phyloP scores from a whole-genome alignment of 192 early-diverging fungal genomes.

The Pecoramyces ruminantium region DNA sequence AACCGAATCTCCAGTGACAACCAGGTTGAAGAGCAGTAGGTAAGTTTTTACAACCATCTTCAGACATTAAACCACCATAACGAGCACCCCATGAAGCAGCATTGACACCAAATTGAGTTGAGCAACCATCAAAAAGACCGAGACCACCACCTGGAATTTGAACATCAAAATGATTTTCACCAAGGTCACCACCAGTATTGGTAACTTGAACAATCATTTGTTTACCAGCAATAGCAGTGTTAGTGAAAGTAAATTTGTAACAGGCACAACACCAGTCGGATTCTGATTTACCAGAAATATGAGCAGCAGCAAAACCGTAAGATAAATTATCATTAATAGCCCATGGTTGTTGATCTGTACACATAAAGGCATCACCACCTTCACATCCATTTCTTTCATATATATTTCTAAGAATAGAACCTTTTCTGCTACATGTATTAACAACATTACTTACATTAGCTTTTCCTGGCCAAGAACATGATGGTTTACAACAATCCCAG shows the following conservation, averaged over 20 bases:
- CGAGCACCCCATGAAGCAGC: background rate
- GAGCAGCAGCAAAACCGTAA: background rate
- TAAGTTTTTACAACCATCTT: background rate
- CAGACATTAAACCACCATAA: background rate
- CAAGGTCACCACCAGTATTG: background rate
- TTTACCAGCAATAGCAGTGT: background rate
- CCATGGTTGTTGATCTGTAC: background rate
- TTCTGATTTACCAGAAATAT: background rate
- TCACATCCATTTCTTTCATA: no score
- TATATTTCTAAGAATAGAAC: no score
- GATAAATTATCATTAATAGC: background rate
- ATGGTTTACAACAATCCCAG: constrained; percentile 4
- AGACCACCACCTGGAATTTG: constrained; percentile 2
- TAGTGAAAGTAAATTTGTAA: background rate
- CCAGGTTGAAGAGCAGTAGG: background rate
- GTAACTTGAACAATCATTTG: constrained; percentile 1
- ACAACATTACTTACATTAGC: background rate
- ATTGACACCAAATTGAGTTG: background rate
- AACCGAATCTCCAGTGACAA: background rate
- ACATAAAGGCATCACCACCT: background rate
- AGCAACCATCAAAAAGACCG: constrained; percentile 2
- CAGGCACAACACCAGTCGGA: background rate
- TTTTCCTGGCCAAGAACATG: background rate
- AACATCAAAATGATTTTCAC: background rate
- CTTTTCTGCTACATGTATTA: background rate